Base-by-base conservation (phyloP, 2,329 filamentous ascomycete genomes). In the Ophiognomonia clavigignenti-juglandacearum region DNA sequence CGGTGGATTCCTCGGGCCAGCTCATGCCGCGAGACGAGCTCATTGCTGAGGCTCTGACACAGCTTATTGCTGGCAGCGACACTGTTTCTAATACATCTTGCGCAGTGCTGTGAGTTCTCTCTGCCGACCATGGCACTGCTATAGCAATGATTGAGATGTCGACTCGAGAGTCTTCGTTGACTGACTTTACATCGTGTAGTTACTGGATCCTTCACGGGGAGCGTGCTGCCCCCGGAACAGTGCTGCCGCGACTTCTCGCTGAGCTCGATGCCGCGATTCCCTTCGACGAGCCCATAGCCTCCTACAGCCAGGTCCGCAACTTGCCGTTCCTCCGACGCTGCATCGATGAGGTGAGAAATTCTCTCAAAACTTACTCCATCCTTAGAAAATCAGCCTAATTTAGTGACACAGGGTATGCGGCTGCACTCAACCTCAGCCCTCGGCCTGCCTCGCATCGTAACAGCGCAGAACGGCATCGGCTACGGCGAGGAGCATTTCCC, bases 341-440 rank as follows among this genome's bases (percentile, higher is more conserved):
- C 27, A 86, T 95, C 67, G 83, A 85, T 63, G 31, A 26, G 24
- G 24, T 26, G n/a, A n/a, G n/a, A n/a, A n/a, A n/a, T n/a, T n/a
- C n/a, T n/a, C n/a, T n/a, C n/a, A n/a, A n/a, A n/a, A 26, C 24
- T 10, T 10, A 26, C 24, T 26, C 24, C 24, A 26, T 10, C 24
- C n/a, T n/a, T n/a, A n/a, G n/a, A n/a, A n/a, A n/a, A n/a, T n/a
- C n/a, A n/a, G n/a, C n/a, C n/a, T n/a, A n/a, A n/a, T n/a, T n/a
- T n/a, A n/a, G n/a, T n/a, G n/a, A n/a, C 90, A 6, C 24, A 96
- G 68, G 86, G 87, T 0, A 82, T 95, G 62, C 86, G 90, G 40
- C 84, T 88, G 65, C 90, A 95, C 73, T 86, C 79, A 48, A 95
- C 90, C 5, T 92, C 87, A 1, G 85, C 86, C 8, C 85, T 95